Base-by-base conservation (phyloP, 129 eudicot species). In the Artemisia tridentata region DNA sequence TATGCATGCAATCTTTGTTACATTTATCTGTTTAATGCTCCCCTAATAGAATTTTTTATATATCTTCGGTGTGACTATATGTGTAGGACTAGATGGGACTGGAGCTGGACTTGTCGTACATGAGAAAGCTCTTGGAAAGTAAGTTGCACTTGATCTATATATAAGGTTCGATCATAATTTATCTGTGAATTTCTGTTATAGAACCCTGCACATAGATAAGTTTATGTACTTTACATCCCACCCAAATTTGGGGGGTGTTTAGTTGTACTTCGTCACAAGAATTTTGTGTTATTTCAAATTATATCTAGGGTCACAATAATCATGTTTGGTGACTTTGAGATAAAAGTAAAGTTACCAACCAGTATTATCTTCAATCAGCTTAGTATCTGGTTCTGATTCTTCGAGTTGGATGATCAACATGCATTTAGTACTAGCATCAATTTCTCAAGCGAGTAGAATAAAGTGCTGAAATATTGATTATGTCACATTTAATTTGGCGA, bases 41-140 rank as follows among this genome's bases (percentile, higher is more conserved):
- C 34, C 38, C 38, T 59, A 59, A 23, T 12, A 5, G 9, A 27
- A 21, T 1, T 13, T 23, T 7, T 59, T 19, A 7, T 59, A 25
- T 59, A 38, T 59, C 17, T 59, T 20, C 1, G 25, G 25, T 31
- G 50, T 63, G 49, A 63, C 16, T 17, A 21, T 56, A 19, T 58
- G 16, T 59, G 41, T 63, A 90, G 97, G 97, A 31, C 79, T 90
- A 82, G 95, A 90, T 77, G 95, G 95, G 67, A 68, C 84, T 57
- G 97, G 97, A 46, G 75, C 84, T 70, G 95, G 95, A 49, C 95
- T 90, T 58, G 74, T 81, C 68, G 67, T 87, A 77, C 97, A 90
- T 56, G 91, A 90, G 78, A 87, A 81, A 69, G 66, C 97, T 70
- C 86, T 90, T 68, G 97, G 97, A 10, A 87, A 76, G 97, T 87